Evolutionary conservation across 768 basidiomycete species (phyloP), one percentile per base, ranked within the genome.

Genomic region (Chlorophyllum brunneum): DNA sequence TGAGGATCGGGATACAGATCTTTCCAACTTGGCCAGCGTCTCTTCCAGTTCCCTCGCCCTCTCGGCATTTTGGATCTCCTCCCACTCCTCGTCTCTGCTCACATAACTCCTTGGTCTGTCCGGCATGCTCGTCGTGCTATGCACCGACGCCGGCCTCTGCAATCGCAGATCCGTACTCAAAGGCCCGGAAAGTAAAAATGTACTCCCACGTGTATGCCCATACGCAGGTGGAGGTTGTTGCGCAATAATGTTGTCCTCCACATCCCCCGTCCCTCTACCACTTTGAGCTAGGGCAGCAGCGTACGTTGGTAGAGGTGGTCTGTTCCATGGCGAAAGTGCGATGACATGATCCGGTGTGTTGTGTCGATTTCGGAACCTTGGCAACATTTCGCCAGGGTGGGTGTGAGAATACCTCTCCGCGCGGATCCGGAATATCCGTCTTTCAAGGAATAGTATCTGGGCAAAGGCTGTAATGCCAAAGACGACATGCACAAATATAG

Each of bases 141-240:
- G 65, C 26, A 59, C 66, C 48, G 76, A 74, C 11, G 56, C 43
- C 46, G 76, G 78, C 49, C 79, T 68, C 60, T 79, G 74, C 26
- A 73, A 72, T n/a, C 80, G 61, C 58, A 80, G 59, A 53, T 73
- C 75, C 22, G 77, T 68, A 38, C 70, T 65, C 48, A 85, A 61
- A 63, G 73, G 77, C 4, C 82, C 80, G 0, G 76, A 61, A 16
- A 86, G 70, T 38, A 88, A 60, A 38, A 88, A 70, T 16, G 74
- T 84, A 67, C 83, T 86, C 30, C 84, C 85, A 42, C 86, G 76
- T 16, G 83, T 85, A 58, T 86, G 76, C 20, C 87, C 86, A 63
- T 88, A 88, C n/a, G 84, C 83, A 8, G 87, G 87, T 5, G 87
- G 87, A 1, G 87, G 86, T 3, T 81, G 75, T 16, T 72, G 75